Percentiles rank a stretch among this genome's conserved stretches.
Evolutionary conservation across 2,329 filamentous ascomycete genomes (phyloP).

Genomic region (Lachnellula subtilissima): DNA sequence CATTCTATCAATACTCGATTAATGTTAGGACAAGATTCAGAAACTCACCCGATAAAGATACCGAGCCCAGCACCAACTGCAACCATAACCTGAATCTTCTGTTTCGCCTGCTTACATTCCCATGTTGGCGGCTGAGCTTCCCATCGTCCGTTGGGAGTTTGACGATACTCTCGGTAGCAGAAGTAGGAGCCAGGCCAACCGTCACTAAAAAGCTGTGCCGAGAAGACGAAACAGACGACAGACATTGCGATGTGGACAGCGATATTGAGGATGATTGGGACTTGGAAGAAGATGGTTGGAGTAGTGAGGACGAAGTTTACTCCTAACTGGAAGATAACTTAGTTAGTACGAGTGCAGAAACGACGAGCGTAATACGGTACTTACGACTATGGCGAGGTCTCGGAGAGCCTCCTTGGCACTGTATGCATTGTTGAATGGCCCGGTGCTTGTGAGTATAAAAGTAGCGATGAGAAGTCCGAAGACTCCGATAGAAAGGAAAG

Average conservation of each 20-base stretch:
- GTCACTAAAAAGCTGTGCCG: not conserved
- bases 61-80: conserved; percentile 4
- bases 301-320: conserved; percentile 6
- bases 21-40: not conserved
- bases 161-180: not conserved
- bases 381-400: conserved; percentile 7
- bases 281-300: conserved; percentile 4
- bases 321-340: not conserved
- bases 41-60: conserved; percentile 7
- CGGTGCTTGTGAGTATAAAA: not conserved
- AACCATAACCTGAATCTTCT: conserved; percentile 1
- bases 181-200: conserved; percentile 3
- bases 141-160: not conserved
- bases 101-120: not conserved
- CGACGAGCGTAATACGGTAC: not conserved
- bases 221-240: conserved; percentile 5
- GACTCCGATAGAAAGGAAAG: conserved; percentile 1
- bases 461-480: conserved; percentile 4
- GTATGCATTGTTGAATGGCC: not conserved
- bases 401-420: not conserved
- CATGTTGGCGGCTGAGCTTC: not conserved
- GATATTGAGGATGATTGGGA: conserved; percentile 6
- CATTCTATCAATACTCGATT: not conserved
- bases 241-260: conserved; percentile 5
- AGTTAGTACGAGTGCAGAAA: not conserved